These are phyloP conservation scores for Trichomonascaceae sp. DNA, from an alignment of 1,139 yeast species.

Conservation along the genomic window DNA sequence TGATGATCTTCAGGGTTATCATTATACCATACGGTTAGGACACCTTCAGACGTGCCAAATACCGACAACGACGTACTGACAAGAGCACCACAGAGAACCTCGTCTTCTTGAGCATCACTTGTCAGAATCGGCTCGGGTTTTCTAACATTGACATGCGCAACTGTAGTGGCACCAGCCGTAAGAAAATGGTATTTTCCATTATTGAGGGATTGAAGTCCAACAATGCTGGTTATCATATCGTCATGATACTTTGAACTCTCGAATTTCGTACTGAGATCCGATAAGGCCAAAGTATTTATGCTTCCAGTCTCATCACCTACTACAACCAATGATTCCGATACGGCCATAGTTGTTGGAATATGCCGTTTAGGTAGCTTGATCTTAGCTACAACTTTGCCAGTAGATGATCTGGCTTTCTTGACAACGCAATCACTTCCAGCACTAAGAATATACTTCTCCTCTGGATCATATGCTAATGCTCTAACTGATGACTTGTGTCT, in stretches of 20 bases:
- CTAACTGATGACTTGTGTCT: conserved; percentile 90
- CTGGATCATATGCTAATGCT: conserved; percentile 59
- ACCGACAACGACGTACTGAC: conserved; percentile 60
- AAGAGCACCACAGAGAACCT: conserved; percentile 61
- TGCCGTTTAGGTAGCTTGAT: conserved; percentile 33
- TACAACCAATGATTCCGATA: conserved; percentile 58
- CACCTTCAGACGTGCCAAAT: conserved; percentile 87
- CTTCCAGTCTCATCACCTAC: conserved; percentile 80
- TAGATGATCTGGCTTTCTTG: conserved; percentile 64
- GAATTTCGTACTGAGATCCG: conserved; percentile 37
- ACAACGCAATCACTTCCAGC: conserved; percentile 77
- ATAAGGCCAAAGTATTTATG: conserved; percentile 56
- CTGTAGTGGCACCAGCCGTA: conserved; percentile 76
- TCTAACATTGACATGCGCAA: conserved; percentile 73
- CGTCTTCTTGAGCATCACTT: conserved; percentile 91
- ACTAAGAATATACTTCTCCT: conserved; percentile 55
- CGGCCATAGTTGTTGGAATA: conserved; percentile 59
- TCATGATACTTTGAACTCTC: conserved; percentile 53
- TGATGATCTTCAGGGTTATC: conserved; percentile 61
- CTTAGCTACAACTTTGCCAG: conserved; percentile 72
- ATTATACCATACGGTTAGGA: conserved; percentile 85
- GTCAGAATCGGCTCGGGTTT: conserved; percentile 49
- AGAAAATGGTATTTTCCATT: conserved; percentile 76
- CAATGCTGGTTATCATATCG: conserved; percentile 68
- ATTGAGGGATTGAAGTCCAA: conserved; percentile 37